Base-by-base conservation (phyloP, 164 flowering plant species). In the Vitis rupestris region DNA sequence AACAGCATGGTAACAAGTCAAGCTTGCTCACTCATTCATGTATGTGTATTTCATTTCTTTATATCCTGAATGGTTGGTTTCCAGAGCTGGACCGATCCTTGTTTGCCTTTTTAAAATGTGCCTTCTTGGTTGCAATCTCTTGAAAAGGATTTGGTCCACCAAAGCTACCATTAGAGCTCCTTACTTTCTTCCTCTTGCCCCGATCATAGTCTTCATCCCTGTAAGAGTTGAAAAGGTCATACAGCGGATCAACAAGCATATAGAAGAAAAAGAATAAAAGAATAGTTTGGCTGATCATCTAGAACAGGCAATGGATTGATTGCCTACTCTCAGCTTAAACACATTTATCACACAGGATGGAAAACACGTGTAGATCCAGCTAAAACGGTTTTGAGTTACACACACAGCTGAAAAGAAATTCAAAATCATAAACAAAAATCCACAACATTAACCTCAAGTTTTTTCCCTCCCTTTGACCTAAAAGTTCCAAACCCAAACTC, bases 121-220 rank as follows among this genome's bases (percentile, higher is more conserved):
- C 61, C 67, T 84, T 92, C 78, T 64, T 70, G 10, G 67, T 70
- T 8, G 94, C 89, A 57, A 89, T 15, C 75, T 84, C 85, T 77
- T 93, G 99, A 84, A 93, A 96, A 31, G 77, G 85, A 78, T 91
- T 96, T 60, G 80, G 81, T 52, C 90, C 98, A 23, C 73, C 90
- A 72, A 80, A 88, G 9, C 4, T 30, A 6, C 59, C 50, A 68
- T 73, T 83, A 5, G 73, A 16, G 8, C 12, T 57, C 77, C 85
- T 86, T 0, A 89, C 73, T 86, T 93, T 96, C 81, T 88, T 96
- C 59, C 88, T 87, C 84, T 89, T 96, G 0, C 97, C 99, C 29
- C 73, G 70, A 79, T 96, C 97, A 64, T 90, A 90, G 70, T 89
- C 97, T 64, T 89, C 91, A 74, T 92, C 97, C 99, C 99, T 96